Conservation (phyloP, 2,329 filamentous ascomycete genomes). For the Monilinia aucupariae region DNA sequence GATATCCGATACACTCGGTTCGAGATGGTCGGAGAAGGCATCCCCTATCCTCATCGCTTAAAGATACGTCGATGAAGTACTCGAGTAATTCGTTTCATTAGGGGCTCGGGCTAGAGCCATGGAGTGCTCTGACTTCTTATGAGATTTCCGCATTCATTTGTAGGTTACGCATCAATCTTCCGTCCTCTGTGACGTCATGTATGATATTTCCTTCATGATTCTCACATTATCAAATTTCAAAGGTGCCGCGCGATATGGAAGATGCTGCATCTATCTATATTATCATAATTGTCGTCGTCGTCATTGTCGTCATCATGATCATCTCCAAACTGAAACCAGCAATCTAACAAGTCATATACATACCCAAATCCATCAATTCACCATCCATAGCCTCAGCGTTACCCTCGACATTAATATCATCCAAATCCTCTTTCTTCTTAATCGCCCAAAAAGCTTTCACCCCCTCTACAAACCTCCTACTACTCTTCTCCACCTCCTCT, state of each 20-base stretch:
- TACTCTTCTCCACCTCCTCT: constrained; percentile 58
- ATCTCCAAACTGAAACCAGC: background rate
- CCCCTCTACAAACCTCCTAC: constrained; percentile 60
- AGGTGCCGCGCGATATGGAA: background rate
- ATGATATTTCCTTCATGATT: background rate
- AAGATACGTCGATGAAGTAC: background rate
- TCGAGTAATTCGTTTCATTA: background rate
- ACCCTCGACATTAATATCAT: constrained; percentile 40
- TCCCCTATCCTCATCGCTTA: constrained; percentile 6
- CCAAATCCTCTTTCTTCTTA: constrained; percentile 59
- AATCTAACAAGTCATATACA: constrained; percentile 28
- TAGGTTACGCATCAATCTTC: too few species aligned
- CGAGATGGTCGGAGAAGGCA: too few species aligned
- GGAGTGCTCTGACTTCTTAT: background rate
- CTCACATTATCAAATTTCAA: background rate
- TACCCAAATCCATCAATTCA: constrained; percentile 26
- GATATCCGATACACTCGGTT: background rate
- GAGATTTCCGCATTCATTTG: background rate
- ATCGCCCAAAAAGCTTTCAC: constrained; percentile 73
- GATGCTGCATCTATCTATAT: background rate
- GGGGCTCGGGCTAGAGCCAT: too few species aligned
- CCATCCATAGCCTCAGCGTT: constrained; percentile 14
- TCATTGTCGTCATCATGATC: background rate
- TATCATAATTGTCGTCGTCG: background rate
- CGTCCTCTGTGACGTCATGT: background rate